Percentiles rank a stretch among this genome's conserved stretches.
These are phyloP conservation scores for Peribolospora kevripleyi DNA, from an alignment of 768 basidiomycete genomes.

Conservation along the genomic window DNA sequence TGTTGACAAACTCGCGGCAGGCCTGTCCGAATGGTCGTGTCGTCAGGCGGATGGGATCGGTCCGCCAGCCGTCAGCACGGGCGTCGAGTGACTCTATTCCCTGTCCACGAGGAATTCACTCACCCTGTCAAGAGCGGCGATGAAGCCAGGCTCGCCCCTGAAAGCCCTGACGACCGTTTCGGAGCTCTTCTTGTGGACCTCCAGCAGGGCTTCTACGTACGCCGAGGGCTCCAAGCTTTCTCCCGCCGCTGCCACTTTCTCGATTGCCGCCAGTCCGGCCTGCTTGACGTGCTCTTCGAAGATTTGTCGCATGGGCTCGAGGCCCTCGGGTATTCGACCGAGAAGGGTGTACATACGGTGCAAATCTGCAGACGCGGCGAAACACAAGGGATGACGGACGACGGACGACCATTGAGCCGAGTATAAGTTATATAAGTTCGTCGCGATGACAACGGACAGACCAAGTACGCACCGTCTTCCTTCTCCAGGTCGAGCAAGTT, in stretches of 20 bases:
- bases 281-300: slow-evolving; percentile 93
- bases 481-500: slow-evolving; percentile 71
- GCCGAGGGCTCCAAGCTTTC: slow-evolving; percentile 47
- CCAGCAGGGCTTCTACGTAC: slow-evolving; percentile 76
- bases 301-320: slow-evolving; percentile 69
- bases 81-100: neutral
- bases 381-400: too few relatives aligned
- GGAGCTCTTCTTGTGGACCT: slow-evolving; percentile 74
- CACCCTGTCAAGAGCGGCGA: slow-evolving; percentile 55
- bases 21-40: slow-evolving; percentile 29
- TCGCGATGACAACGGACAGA: neutral
- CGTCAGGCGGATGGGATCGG: neutral
- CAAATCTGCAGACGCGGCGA: slow-evolving; percentile 29
- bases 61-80: neutral
- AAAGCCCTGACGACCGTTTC: slow-evolving; percentile 73
- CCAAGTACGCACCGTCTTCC: slow-evolving; percentile 31
- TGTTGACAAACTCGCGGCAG: slow-evolving; percentile 82
- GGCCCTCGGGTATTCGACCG: slow-evolving; percentile 64
- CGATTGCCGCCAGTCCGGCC: slow-evolving; percentile 57
- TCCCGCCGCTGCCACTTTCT: slow-evolving; percentile 25
- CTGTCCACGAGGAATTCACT: neutral
- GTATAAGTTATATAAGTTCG: neutral
- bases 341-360: slow-evolving; percentile 87
- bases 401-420: too few relatives aligned
- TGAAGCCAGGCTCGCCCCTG: slow-evolving; percentile 76